Base-by-base conservation (phyloP, 1,284 basidiomycete species). In the Pyrrhoderma noxium region DNA sequence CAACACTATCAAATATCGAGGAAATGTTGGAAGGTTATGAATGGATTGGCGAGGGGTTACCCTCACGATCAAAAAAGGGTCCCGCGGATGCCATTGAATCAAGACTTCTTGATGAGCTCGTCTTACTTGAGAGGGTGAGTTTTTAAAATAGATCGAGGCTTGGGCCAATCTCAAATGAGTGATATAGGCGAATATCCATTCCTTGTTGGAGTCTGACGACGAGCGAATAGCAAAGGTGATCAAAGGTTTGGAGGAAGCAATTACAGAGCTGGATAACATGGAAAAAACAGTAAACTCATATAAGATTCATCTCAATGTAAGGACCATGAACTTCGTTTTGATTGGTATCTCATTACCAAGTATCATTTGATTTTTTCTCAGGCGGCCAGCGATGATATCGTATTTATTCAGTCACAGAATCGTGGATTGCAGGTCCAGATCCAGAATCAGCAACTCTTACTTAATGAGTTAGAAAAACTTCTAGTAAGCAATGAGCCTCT, bases 11-110 rank as follows among this genome's bases (percentile, higher is more conserved):
- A 8, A 94, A 83, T 65, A 91, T 99, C 2, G 96, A 99, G 64
- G 96, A 99, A 65, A 94, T 99, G 90, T 76, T 99, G 8, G 95
- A 99, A 62, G 94, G 94, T 0, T 95, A 97, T 63, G 95, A 99
- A 65, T 98, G 92, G 93, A 82, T 86, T 0, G 85, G 87, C 57
- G 77, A 82, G 64, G 71, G 82, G 21, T 70, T 85, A 37, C 46
- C 47, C 7, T 23, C 49, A 2, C 49, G 53, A 23, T 27, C 47
- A 13, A 69, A 77, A 56, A 80, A 78, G 58, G 85, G 86, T n/a
- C 80, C 87, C 3, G 88, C 88, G 27, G 92, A 94, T 63, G 75
- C 92, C 54, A 92, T 95, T 55, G 90, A 95, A 65, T 85, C 86
- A 16, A 74, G 92, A 56, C 67, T 97, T 39, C 64, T 90, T 45